Evolutionary conservation across 2,329 filamentous ascomycete genomes (phyloP), one percentile per base, ranked within the genome.

Genomic region (Colletotrichum nymphaeae): DNA sequence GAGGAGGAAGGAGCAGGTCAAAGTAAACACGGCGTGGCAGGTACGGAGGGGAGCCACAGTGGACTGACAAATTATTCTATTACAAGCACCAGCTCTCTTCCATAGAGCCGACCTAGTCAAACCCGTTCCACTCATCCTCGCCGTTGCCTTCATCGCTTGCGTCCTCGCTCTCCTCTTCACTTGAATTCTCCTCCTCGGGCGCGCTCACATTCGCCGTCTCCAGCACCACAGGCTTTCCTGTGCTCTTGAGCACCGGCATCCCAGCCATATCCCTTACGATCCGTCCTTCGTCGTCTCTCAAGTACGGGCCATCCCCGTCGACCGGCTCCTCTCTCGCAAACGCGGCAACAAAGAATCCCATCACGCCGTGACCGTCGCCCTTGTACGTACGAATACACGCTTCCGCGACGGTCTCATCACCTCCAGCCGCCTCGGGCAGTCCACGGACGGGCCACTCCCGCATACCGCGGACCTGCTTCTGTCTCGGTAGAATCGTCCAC

Each of bases 331-430:
- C 89, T 66, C 94, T 87, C 3, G 94, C 88, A 82, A 99, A 98
- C 0, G 89, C 94, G n/a, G 91, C 95, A 24, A 98, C 94, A 78
- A 99, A 99, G 83, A 99, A 98, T 0, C 97, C 96, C 90, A 98
- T 98, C 1, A 95, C 94, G 0, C 95, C 95, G 75, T 93, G 90
- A 11, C 92, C 92, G 77, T 96, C 95, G 30, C 91, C 93, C 77
- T 95, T 94, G 81, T 93, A 92, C 37, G 94, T 94, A 72, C 96
- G 88, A 69, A 98, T 93, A 79, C 95, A 98, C 3, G 89, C 93
- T 30, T 96, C 92, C 6, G 92, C 89, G 1, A 94, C 81, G 3
- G 86, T 82, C 53, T 86, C 79, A 64, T 91, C 84, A 1, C 87
- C 88, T 5, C 78, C 78, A 76, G 86, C 85, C 46, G 86, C 88